Base-by-base conservation (phyloP, 1,139 yeast genomes). In the Candida sojae region DNA sequence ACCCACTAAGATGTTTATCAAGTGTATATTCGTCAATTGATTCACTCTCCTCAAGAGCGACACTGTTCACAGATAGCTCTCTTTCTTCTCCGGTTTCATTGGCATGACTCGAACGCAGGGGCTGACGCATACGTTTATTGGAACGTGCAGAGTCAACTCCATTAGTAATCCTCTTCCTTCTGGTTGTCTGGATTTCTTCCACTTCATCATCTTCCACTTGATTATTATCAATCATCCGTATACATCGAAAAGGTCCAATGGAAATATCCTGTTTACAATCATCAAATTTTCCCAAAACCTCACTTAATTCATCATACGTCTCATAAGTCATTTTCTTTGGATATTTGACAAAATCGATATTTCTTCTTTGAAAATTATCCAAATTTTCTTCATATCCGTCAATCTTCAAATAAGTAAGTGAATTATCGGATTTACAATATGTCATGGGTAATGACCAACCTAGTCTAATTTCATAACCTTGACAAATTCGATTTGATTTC, bases 371-470 rank as follows among this genome's bases (percentile, higher is more conserved):
- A 47, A 67, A 64, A 28, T 57, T 59, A 11, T 63, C 68, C 11
- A 53, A 58, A 17, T 58, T 59, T 13, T 57, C 63, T 35, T 36
- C 40, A 33, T 34, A 23, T 31, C 32, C 42, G 13, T 55, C 54
- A 21, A 40, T 50, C 23, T 58, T 51, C 42, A 63, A 44, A 13
- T 58, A 56, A 8, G 63, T 55, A 47, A 71, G 49, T 11, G 60
- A 51, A 26, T 57, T 60, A 39, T 60, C 59, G 9, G 47, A 43
- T 6, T 47, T 39, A 10, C 59, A 55, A 6, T 67, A 54, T 1
- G 72, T 66, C 39, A 67, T 54, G 13, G 71, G 71, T 43, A 66
- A 67, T 28, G 72, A 67, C 76, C 79, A 76, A 4, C 77, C 72
- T 25, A 76, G 56, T 38, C 67, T 67, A 43, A 76, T 65, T 39